Evolutionary conservation across 1,284 basidiomycete genomes (phyloP).

Genomic region (Cryptococcus sp.): DNA sequence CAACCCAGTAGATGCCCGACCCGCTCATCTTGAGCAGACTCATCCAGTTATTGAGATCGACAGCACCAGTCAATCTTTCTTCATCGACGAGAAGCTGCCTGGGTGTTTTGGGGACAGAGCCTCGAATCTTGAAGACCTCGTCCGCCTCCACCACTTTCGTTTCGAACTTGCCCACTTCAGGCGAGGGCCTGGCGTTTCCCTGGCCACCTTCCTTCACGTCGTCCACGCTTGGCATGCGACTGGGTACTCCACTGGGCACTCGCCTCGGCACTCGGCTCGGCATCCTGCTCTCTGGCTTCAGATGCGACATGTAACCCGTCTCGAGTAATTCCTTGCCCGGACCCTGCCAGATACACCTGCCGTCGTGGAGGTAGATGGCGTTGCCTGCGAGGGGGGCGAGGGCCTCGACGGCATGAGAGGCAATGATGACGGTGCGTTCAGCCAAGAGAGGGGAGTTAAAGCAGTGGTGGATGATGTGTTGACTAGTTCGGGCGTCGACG

Average conservation of each 20-base stretch:
- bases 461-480: constrained; percentile 74
- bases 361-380: constrained; percentile 71
- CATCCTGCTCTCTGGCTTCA: constrained; percentile 54
- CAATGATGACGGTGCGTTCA: constrained; percentile 75
- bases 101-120: constrained; percentile 53
- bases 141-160: not conserved
- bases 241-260: constrained; percentile 10
- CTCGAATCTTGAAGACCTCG: constrained; percentile 20
- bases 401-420: constrained; percentile 68
- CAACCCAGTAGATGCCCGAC: constrained; percentile 56
- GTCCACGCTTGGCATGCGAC: not conserved
- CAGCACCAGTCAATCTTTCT: constrained; percentile 69
- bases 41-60: constrained; percentile 70
- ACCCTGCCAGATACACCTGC: constrained; percentile 68
- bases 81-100: constrained; percentile 85
- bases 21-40: constrained; percentile 62
- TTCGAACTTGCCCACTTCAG: constrained; percentile 55
- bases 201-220: not conserved
- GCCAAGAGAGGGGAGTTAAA: constrained; percentile 73
- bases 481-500: constrained; percentile 78
- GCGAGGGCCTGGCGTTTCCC: constrained; percentile 41
- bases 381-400: constrained; percentile 32
- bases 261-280: constrained; percentile 2
- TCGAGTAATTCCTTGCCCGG: constrained; percentile 59
- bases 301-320: constrained; percentile 62